Base-by-base conservation (phyloP, 108 stramenopile species). In the Cyclotella cryptica region DNA sequence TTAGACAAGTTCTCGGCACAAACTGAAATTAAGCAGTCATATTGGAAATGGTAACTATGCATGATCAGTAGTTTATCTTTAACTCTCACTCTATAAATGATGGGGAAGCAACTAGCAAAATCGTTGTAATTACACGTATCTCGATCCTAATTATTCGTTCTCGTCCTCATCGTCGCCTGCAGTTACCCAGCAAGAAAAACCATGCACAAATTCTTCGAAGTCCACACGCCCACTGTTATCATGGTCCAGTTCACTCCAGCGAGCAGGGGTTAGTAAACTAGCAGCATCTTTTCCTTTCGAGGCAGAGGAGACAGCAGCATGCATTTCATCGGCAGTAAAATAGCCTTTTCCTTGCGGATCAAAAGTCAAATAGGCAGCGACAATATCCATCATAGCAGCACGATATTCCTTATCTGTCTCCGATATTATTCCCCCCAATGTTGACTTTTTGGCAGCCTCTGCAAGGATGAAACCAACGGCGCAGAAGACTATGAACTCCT, bases 401-500 rank as follows among this genome's bases (percentile, higher is more conserved):
- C 82, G 82, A 68, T 83, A 83, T 55, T 83, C 82, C 30, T 77
- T 62, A 41, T 83, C 75, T 9, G 27, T 55, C n/a, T 77, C 75
- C 42, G 82, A 77, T 63, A 66, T 75, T 51, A 72, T 75, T 47
- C 82, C 82, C 55, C 75, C 76, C 58, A 73, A 60, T 62, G 71
- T 71, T 62, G 75, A 77, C 44, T 83, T 83, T 30, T 75, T 75
- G 26, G 75, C 82, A 68, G 82, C 65, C 57, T 83, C 82, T 15
- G 82, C 82, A 54, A 83, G 75, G 39, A 83, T 83, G 52, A 83
- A 83, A 18, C 82, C 75, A 29, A 83, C 82, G 14, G 82, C 66
- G 51, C 82, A 83, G 62, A 83, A 83, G n/a, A 83, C 75, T 26
- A 83, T 83, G 55, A 83, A 83, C 51, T 83, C 82, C 63, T 83